Percentiles rank a stretch among this genome's conserved stretches.
These are phyloP conservation scores for Trypanosoma scelopori DNA, from an alignment of 208 protist species.

Conservation along the genomic window DNA sequence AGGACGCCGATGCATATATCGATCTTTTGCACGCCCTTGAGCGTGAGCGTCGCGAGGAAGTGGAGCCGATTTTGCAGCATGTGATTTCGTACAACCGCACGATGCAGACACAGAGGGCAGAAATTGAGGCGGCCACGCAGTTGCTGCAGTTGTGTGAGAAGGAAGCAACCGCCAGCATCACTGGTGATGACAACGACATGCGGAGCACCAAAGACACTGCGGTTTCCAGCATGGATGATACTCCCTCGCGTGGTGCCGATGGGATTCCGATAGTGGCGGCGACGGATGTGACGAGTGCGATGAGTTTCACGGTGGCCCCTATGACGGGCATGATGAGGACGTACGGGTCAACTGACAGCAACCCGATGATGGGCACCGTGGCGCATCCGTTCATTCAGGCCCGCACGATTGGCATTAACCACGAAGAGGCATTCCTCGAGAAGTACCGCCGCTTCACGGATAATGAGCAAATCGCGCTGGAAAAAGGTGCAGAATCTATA, in stretches of 20 bases:
- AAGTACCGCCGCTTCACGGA: slow-evolving; percentile 54
- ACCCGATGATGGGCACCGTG: slow-evolving; percentile 34
- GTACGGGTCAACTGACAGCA: slow-evolving; percentile 1
- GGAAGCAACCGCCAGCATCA: neutral
- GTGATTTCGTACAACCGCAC: slow-evolving; percentile 50
- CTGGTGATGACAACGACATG: neutral
- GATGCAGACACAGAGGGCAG: slow-evolving; percentile 17
- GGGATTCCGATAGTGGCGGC: neutral
- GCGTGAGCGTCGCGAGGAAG: slow-evolving; percentile 57
- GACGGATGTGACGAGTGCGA: neutral
- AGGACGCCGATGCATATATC: slow-evolving; percentile 69
- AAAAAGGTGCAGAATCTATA: slow-evolving; percentile 41
- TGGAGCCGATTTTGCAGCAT: slow-evolving; percentile 66
- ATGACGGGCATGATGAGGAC: neutral
- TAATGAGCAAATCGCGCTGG: slow-evolving; percentile 53
- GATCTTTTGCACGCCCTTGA: slow-evolving; percentile 62
- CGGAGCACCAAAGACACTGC: neutral
- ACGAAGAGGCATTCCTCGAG: slow-evolving; percentile 60
- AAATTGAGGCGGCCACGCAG: neutral
- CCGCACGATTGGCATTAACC: slow-evolving; percentile 49
- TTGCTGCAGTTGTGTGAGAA: slow-evolving; percentile 12
- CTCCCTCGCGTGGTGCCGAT: neutral
- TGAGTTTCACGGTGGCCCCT: neutral
- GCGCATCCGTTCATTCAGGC: slow-evolving; percentile 68
- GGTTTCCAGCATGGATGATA: neutral